phyloP scores from a whole-genome alignment of 352 stramenopile genomes.

The Globisporangium paroecandrum region DNA sequence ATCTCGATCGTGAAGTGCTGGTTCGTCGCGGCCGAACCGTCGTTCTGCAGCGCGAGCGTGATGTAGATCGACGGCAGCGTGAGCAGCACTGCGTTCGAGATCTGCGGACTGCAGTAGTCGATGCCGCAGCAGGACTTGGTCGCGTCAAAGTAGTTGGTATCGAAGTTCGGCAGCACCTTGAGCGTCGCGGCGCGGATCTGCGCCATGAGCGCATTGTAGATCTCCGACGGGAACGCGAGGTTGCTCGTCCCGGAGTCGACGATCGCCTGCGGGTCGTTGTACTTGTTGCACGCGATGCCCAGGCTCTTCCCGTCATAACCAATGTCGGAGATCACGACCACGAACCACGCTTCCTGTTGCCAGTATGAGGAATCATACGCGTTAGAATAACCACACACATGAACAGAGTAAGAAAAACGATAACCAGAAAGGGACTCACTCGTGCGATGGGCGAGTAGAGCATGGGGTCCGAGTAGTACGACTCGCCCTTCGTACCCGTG shows the following conservation, averaged over 20 bases:
- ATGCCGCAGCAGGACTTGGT: conserved; percentile 61
- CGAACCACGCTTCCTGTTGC: conserved; percentile 75
- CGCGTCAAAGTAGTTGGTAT: conserved; percentile 70
- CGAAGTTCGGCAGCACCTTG: conserved; percentile 53
- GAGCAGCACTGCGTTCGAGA: conserved; percentile 46
- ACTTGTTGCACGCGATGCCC: conserved; percentile 53
- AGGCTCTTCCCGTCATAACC: conserved; percentile 61
- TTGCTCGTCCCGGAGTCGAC: conserved; percentile 84
- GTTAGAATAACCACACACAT: background rate
- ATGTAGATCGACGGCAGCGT: conserved; percentile 75
- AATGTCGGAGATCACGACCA: conserved; percentile 73
- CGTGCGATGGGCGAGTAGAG: conserved; percentile 74
- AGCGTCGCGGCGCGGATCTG: conserved; percentile 63
- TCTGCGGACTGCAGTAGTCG: conserved; percentile 66
- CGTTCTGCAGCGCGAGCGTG: conserved; percentile 55
- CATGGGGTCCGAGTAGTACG: conserved; percentile 64
- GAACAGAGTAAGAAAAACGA: background rate
- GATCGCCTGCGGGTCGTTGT: conserved; percentile 78
- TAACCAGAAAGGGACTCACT: conserved; percentile 22
- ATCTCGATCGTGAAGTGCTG: conserved; percentile 78
- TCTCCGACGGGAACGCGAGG: conserved; percentile 63
- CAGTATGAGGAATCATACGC: background rate
- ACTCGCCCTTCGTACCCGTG: conserved; percentile 46
- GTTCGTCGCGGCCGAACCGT: conserved; percentile 40
- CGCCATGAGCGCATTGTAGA: conserved; percentile 75